Evolutionary conservation across 805 yeast genomes (phyloP).

Genomic region (Debaryomyces maramus): DNA sequence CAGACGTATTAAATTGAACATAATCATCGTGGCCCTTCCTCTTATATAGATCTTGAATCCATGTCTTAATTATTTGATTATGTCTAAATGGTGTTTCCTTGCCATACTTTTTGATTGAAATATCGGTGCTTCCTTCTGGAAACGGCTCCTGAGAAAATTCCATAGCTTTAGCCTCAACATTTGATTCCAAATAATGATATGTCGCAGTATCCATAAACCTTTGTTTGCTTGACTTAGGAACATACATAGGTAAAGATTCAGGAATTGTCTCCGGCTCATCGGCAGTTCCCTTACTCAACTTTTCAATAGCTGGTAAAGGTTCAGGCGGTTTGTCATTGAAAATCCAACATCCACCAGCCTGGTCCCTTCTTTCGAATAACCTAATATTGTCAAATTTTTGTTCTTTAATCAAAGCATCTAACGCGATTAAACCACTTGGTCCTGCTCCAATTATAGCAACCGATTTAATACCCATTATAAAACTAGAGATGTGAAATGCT

Average conservation of each 20-base stretch:
- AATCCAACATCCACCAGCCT: conserved; percentile 47
- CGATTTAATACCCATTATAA: conserved; percentile 16
- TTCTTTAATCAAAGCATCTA: conserved; percentile 41
- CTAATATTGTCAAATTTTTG: conserved; percentile 29
- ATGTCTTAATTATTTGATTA: conserved; percentile 15
- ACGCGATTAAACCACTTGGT: conserved; percentile 46
- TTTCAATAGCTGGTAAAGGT: conserved; percentile 14
- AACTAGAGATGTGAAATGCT: too few species aligned
- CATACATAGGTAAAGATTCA: conserved; percentile 15
- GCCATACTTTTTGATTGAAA: conserved; percentile 17
- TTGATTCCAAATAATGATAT: conserved; percentile 23
- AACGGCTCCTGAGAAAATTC: conserved; percentile 22
- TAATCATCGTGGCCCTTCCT: conserved; percentile 21
- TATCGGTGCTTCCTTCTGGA: conserved; percentile 13
- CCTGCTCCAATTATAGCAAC: conserved; percentile 54
- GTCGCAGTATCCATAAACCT: conserved; percentile 22
- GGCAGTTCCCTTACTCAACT: conserved; percentile 11
- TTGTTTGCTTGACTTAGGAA: conserved; percentile 15
- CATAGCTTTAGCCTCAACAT: conserved; percentile 23
- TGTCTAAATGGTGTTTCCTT: conserved; percentile 21
- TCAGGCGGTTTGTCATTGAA: conserved; percentile 27
- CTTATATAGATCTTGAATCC: conserved; percentile 21
- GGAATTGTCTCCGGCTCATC: conserved; percentile 14
- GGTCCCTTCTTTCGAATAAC: conserved; percentile 41
- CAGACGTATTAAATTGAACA: conserved; percentile 22